Base-by-base conservation (phyloP, 2,329 filamentous ascomycete species). In the Alternaria tenuissima region DNA sequence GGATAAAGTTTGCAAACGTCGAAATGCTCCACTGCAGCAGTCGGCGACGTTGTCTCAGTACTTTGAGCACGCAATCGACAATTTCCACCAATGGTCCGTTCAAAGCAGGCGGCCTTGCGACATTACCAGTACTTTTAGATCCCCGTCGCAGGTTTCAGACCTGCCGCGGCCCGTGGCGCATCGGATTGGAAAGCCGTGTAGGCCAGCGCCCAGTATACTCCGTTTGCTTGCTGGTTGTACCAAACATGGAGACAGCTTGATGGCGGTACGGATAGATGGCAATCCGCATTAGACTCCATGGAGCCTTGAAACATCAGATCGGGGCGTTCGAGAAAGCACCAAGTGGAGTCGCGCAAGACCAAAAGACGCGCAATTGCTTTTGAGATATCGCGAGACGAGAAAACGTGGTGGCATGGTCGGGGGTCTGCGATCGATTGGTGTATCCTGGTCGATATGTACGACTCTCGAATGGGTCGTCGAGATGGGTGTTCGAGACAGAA, bases 291-390 rank as follows among this genome's bases (percentile, higher is more conserved):
- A 57, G 41, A 47, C 55, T 56, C 39, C 16, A 42, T 39, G 55
- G 16, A 28, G 46, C 28, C n/a, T 52, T 52, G 57, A 59, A 61
- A 64, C 47, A 53, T 24, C 36, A 54, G 51, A 47, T 28, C 38
- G 41, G 61, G 58, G 53, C 56, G 30, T 47, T 36, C 18, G 26
- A 32, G 52, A 36, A 41, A 41, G 51, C 30, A 16, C 41, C 41
- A 30, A 34, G 63, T 46, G 56, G 56, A 62, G 51, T 48, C 52
- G 20, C 43, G 52, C 38, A 54, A 30, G 47, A 52, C 20, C 47
- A 44, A 20, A 56, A 26, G 54, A 43, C 22, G 46, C 38, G 32
- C 20, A 47, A 43, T 56, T 49, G 34, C 54, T 56, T 56, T 56
- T 56, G 44, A 26, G 36, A 42, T 42, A 16, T n/a, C 18, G 44